phyloP scores from a whole-genome alignment of 2,329 filamentous ascomycete species.

The Didymella glomerata region DNA sequence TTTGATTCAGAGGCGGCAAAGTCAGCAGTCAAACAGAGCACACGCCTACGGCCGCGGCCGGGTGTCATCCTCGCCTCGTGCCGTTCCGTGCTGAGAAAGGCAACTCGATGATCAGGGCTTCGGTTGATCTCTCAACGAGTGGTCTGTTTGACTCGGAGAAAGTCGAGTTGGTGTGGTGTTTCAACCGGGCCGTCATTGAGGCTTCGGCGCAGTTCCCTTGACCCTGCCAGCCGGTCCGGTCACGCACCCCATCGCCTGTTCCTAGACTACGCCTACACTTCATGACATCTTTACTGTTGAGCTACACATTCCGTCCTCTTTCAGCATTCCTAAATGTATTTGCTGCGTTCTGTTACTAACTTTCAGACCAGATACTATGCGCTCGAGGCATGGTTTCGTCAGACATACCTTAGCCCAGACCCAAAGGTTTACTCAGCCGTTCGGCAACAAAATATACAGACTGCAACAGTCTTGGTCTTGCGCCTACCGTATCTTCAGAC shows the following conservation, averaged over 20 bases:
- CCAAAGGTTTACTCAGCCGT: neutral
- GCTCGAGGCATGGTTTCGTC: neutral
- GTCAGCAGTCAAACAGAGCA: conserved; percentile 12
- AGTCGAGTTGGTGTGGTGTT: conserved; percentile 9
- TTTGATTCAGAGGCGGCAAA: conserved; percentile 7
- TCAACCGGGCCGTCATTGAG: conserved; percentile 3
- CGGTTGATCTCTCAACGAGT: conserved; percentile 4
- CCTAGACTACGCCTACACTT: neutral
- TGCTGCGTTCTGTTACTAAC: neutral
- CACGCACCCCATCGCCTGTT: neutral
- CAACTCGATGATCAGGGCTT: conserved; percentile 14
- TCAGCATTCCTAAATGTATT: neutral
- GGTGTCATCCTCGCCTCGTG: conserved; percentile 9
- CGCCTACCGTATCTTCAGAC: neutral
- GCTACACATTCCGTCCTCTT: neutral
- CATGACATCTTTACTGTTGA: neutral
- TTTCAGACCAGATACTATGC: neutral
- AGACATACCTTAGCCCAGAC: neutral
- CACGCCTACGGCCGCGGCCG: conserved; percentile 17
- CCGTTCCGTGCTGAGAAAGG: conserved; percentile 18
- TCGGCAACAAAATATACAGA: no score
- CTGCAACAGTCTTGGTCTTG: neutral
- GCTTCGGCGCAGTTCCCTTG: conserved; percentile 3
- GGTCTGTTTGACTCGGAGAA: conserved; percentile 3
- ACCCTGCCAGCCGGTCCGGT: conserved; percentile 7